Evolutionary conservation across 306 rosid genomes (phyloP), one percentile per base, ranked within the genome.

Genomic region (Pueraria montana): DNA sequence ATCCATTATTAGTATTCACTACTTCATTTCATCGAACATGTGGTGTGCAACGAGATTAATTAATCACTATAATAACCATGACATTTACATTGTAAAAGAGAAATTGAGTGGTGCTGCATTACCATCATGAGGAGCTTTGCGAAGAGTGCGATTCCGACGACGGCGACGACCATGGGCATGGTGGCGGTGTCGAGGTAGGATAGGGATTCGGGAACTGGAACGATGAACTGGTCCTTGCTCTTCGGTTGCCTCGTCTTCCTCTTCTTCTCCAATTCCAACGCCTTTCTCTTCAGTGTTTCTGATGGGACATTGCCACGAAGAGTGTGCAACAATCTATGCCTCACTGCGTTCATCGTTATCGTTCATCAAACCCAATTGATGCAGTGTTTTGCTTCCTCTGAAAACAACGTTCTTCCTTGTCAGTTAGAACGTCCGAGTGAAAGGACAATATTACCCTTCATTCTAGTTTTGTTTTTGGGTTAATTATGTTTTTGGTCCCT

Each of bases 131-230:
- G 94, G 38, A 80, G 70, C 40, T 69, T 93, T 50, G 97, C 96
- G 18, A 87, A 88, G 77, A 92, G 10, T 14, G 53, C 88, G 17
- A 76, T 24, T 5, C 91, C 99, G 1, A 88, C 94, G 10, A 85
- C 92, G 27, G 86, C 13, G 81, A 86, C 89, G 72, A 90, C 72
- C 98, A 93, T 89, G 58, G 98, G 97, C 89, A 93, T 74, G 46
- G 98, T 79, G 30, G 97, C 91, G 24, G 96, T 93, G 85, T 96
- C 99, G 10, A 96, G 94, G 82, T 75, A 92, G 17, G 94, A 77
- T 27, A 68, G 52, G 13, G 93, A 88, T 83, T 92, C 94, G 0
- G 98, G 99, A 69, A 93, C 85, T 0, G 24, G 4, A 11, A 96
- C 94, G 55, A 92, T n/a, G 80, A 87, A 86, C 87, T 87, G 88